Evolutionary conservation across 2,329 filamentous ascomycete genomes (phyloP).

Genomic region (Ophiostoma tasmaniense): DNA sequence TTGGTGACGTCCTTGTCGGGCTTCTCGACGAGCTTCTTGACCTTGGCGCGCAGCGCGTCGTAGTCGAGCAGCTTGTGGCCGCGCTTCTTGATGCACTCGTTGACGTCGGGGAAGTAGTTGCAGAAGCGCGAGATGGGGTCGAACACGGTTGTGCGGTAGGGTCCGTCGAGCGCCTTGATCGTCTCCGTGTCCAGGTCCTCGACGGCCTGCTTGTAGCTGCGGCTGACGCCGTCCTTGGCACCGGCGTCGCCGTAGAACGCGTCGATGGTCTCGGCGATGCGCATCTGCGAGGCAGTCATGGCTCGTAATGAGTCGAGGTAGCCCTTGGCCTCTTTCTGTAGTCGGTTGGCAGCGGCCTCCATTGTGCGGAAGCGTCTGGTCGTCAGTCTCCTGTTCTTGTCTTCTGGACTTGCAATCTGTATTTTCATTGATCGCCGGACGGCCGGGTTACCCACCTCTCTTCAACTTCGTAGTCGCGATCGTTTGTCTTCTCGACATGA

Average conservation of each 20-base stretch:
- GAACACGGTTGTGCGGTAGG: conserved; percentile 88
- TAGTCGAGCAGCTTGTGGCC: conserved; percentile 98
- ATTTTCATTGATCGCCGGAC: neutral
- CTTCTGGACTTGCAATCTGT: neutral
- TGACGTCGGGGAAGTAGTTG: conserved; percentile 97
- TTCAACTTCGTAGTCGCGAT: conserved; percentile 97
- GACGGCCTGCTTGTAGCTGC: conserved; percentile 97
- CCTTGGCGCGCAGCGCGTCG: conserved; percentile 87
- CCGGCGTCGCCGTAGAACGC: conserved; percentile 97
- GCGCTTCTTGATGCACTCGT: conserved; percentile 98
- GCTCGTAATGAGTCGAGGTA: conserved; percentile 94
- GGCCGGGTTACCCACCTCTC: conserved; percentile 56
- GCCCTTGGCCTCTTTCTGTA: conserved; percentile 97
- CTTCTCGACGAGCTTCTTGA: conserved; percentile 95
- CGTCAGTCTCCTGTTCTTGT: neutral
- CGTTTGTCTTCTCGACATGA: conserved; percentile 96
- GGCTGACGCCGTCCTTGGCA: conserved; percentile 85
- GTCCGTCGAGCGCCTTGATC: conserved; percentile 94
- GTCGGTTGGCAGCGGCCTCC: conserved; percentile 82
- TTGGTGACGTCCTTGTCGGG: conserved; percentile 98
- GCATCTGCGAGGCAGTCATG: conserved; percentile 99
- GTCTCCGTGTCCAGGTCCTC: conserved; percentile 97
- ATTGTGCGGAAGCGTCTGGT: conserved; percentile 87
- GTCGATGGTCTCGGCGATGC: conserved; percentile 98
- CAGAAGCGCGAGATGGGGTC: conserved; percentile 95